Base-by-base conservation (phyloP, 495 filamentous ascomycete genomes). In the Arthonia radiata region DNA sequence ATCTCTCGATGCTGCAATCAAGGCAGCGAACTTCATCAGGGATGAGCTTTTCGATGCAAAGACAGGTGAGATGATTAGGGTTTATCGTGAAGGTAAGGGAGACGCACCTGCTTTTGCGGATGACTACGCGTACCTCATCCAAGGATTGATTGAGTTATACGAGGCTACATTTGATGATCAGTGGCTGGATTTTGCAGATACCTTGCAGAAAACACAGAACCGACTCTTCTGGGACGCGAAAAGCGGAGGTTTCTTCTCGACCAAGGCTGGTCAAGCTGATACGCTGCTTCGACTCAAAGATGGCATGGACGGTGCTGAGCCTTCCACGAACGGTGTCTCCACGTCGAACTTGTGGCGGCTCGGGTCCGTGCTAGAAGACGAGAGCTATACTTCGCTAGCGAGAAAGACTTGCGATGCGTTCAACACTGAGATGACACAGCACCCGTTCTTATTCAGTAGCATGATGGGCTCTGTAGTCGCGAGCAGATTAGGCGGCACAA, bases 121-220 rank as follows among this genome's bases (percentile, higher is more conserved):
- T 36, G 86, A 97, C 44, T 97, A 94, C 44, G 82, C 86, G 2
- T 92, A 76, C 46, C 39, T 94, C 27, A 78, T 81, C 26, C 61
- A 68, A 15, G 89, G 81, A 1, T 53, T 93, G 12, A 53, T 94
- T 26, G 69, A 86, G 36, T 59, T 97, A 32, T 92, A 92, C 41
- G 71, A 91, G 47, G 64, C 74, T 4, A 90, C 81, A 0, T 75
- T 78, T 36, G 69, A 92, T 21, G 71, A 74, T 34, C 48, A 50
- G 32, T 83, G 74, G 49, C 58, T 94, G 9, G 52, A 68, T 26
- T 86, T 79, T 56, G 89, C 86, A 0, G 73, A 86, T 38, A 63
- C 63, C 17, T 41, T 97, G 18, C 86, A 94, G 49, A 53, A 42
- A 18, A 45, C 51, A 5, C 54, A 56, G 18, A 44, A 48, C 26